Percentiles rank a stretch among this genome's conserved stretches.
Conservation (phyloP, 1,284 basidiomycete species). For the Gastroboletus turbinatus region DNA sequence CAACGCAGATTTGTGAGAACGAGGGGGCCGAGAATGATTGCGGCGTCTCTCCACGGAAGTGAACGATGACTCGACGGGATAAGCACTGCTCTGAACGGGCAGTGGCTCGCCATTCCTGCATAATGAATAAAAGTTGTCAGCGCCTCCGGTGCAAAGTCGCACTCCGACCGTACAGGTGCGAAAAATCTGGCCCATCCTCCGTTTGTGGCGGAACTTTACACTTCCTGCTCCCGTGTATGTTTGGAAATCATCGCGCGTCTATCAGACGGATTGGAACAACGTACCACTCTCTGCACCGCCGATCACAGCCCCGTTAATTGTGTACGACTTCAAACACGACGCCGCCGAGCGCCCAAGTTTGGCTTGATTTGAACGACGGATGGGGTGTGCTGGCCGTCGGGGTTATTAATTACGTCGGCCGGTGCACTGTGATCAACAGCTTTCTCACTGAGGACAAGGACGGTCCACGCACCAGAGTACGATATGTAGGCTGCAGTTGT, state of each 20-base stretch:
- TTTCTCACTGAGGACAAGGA: too few species aligned
- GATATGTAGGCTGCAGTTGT: too few species aligned
- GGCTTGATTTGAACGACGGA: background rate
- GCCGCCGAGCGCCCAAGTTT: background rate
- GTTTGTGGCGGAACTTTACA: slow-evolving; percentile 14
- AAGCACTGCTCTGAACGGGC: slow-evolving; percentile 25
- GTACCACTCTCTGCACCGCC: slow-evolving; percentile 5
- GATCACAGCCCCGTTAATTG: slow-evolving; percentile 14
- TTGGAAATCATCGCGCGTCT: slow-evolving; percentile 5
- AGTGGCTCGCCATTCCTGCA: slow-evolving; percentile 24
- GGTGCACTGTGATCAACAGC: background rate
- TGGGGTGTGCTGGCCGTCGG: slow-evolving; percentile 6
- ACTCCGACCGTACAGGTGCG: slow-evolving; percentile 11
- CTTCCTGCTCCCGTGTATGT: background rate
- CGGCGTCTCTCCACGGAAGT: slow-evolving; percentile 26
- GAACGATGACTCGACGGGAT: slow-evolving; percentile 7
- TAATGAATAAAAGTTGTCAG: slow-evolving; percentile 27
- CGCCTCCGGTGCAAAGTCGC: slow-evolving; percentile 15
- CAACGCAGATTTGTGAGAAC: slow-evolving; percentile 15
- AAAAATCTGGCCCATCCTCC: slow-evolving; percentile 8
- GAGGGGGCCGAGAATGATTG: slow-evolving; percentile 17
- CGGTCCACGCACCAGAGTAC: background rate
- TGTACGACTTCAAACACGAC: background rate
- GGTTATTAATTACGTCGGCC: background rate
- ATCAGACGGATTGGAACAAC: slow-evolving; percentile 5